Evolutionary conservation across 2,329 filamentous ascomycete genomes (phyloP).

Genomic region (Monosporascus sp.): DNA sequence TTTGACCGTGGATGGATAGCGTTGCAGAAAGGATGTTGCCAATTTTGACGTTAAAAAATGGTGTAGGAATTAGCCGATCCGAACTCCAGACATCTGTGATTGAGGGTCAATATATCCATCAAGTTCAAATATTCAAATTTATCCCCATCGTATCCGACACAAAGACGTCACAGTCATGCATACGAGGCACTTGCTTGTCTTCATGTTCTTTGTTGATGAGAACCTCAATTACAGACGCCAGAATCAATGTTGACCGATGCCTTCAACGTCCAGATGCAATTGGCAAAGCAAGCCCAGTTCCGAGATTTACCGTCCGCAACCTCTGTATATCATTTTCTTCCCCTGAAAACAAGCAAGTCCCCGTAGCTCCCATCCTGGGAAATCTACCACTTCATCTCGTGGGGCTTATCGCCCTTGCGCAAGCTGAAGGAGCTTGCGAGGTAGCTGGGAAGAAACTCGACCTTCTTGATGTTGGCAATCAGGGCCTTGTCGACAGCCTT

Average conservation of each 20-base stretch:
- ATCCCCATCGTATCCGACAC: neutral
- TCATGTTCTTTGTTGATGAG: constrained; percentile 51
- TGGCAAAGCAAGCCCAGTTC: constrained; percentile 54
- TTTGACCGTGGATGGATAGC: no score
- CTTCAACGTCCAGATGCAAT: constrained; percentile 62
- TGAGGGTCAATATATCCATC: neutral
- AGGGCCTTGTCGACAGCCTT: constrained; percentile 98
- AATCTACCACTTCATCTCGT: constrained; percentile 98
- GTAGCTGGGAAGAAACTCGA: constrained; percentile 89
- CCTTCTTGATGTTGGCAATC: constrained; percentile 96
- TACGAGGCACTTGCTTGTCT: constrained; percentile 27
- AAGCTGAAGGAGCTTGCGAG: constrained; percentile 95
- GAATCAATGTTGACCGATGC: constrained; percentile 56
- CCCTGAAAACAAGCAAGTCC: constrained; percentile 22
- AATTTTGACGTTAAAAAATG: no score
- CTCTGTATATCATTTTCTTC: constrained; percentile 20
- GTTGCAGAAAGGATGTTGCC: no score
- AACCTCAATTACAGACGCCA: constrained; percentile 63
- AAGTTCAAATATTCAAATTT: neutral
- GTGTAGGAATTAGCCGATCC: neutral
- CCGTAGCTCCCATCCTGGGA: constrained; percentile 1
- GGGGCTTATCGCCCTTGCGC: constrained; percentile 98
- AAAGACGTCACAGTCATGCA: neutral
- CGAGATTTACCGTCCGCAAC: constrained; percentile 44
- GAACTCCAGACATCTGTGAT: neutral